Conservation (phyloP, 768 basidiomycete genomes). For the Lactifluus hygrophoroides region DNA sequence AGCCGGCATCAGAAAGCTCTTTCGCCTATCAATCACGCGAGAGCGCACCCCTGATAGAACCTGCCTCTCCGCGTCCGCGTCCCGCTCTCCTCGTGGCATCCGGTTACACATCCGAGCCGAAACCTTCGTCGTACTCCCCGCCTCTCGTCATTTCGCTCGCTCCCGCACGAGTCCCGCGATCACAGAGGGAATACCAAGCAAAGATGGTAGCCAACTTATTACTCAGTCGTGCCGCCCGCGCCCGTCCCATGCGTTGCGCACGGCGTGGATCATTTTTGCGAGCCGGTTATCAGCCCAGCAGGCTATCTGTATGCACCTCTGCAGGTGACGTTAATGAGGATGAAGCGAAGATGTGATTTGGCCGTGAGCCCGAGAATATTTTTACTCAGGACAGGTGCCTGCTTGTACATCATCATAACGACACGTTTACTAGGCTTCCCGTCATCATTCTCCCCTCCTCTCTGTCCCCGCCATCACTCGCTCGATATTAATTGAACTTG, state of each 20-base stretch:
- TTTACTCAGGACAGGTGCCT: slow-evolving; percentile 16
- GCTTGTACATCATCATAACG: slow-evolving; percentile 11
- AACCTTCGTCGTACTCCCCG: not conserved
- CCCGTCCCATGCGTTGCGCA: slow-evolving; percentile 17
- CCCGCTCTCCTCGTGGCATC: slow-evolving; percentile 9
- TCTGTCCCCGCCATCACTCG: not conserved
- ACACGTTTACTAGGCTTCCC: slow-evolving; percentile 3
- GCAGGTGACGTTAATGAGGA: not conserved
- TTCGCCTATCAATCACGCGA: not conserved
- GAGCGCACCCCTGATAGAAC: not conserved
- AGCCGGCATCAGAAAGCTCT: not conserved
- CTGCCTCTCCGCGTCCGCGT: not conserved
- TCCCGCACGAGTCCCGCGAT: slow-evolving; percentile 7
- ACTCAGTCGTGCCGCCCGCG: slow-evolving; percentile 14
- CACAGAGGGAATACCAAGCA: slow-evolving; percentile 17
- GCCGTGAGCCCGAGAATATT: not conserved
- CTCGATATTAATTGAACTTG: not conserved
- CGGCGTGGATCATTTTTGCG: slow-evolving; percentile 4
- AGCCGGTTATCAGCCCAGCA: slow-evolving; percentile 16
- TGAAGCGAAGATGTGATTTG: not conserved
- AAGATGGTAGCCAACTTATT: slow-evolving; percentile 19
- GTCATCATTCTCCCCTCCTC: not conserved
- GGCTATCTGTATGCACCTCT: slow-evolving; percentile 8
- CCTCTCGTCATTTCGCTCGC: slow-evolving; percentile 13
- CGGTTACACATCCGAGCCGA: slow-evolving; percentile 3